phyloP scores from a whole-genome alignment of 2,329 filamentous ascomycete species.

The Ophiostoma quercus region DNA sequence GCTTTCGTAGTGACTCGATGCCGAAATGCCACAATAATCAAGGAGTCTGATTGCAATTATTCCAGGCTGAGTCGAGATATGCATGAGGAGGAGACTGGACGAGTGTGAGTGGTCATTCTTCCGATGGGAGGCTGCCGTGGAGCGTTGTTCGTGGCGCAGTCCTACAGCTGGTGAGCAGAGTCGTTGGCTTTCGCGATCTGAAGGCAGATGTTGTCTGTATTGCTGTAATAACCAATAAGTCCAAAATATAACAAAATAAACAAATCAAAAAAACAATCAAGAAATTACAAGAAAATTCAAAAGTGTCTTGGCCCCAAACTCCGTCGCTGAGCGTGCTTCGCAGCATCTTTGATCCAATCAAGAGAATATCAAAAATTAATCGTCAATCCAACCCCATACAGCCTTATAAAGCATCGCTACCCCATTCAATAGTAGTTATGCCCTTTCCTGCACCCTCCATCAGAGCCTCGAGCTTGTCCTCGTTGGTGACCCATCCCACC shows the following conservation, averaged over 20 bases:
- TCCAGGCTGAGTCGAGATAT: neutral
- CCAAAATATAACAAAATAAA: neutral
- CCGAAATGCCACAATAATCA: neutral
- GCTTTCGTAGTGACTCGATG: neutral
- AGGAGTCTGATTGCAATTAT: neutral
- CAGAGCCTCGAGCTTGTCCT: conserved; percentile 50
- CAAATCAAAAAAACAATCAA: neutral
- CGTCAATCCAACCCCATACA: neutral
- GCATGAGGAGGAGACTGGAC: neutral
- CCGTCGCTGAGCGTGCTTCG: conserved; percentile 1
- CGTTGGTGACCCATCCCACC: conserved; percentile 46
- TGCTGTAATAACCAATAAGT: neutral
- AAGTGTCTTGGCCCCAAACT: neutral
- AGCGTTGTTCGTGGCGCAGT: neutral
- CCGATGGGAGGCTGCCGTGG: neutral
- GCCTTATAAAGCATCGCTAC: conserved; percentile 22
- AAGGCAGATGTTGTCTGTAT: neutral
- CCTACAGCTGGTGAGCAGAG: neutral
- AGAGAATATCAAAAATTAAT: neutral
- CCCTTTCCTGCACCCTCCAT: conserved; percentile 45
- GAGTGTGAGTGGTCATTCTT: neutral
- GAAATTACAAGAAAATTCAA: neutral
- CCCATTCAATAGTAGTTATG: conserved; percentile 41
- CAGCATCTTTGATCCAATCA: neutral
- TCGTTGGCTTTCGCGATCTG: neutral